Percentiles rank a stretch among this genome's conserved stretches.
phyloP scores from a whole-genome alignment of 1,284 basidiomycete genomes.

The Phaffia rhodozyma region DNA sequence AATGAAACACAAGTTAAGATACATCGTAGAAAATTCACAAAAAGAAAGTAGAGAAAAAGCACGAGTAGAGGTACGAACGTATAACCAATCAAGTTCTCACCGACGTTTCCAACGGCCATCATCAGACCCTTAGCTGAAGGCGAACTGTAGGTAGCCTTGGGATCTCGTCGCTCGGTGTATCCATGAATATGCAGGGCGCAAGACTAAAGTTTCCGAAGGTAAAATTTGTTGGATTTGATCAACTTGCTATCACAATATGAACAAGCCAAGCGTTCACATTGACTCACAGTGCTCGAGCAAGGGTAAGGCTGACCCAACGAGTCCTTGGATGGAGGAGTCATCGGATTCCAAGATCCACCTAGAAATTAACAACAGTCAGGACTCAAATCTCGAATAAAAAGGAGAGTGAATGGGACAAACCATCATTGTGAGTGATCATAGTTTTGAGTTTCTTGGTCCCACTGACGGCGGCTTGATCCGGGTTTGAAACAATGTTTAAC shows the following conservation, averaged over 20 bases:
- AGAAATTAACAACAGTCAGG: neutral
- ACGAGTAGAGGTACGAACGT: conserved; percentile 24
- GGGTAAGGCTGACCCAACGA: conserved; percentile 62
- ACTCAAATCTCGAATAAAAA: neutral
- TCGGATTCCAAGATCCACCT: conserved; percentile 76
- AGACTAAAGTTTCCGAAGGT: conserved; percentile 39
- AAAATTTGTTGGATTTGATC: neutral
- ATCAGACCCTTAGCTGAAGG: conserved; percentile 85
- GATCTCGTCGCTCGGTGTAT: conserved; percentile 84
- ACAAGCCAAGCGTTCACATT: neutral
- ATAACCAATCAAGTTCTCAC: conserved; percentile 68
- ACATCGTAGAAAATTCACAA: neutral
- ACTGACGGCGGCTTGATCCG: conserved; percentile 58
- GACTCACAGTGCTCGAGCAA: conserved; percentile 56
- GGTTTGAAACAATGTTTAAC: conserved; percentile 78
- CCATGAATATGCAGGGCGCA: conserved; percentile 88
- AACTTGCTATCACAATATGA: neutral
- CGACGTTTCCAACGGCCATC: conserved; percentile 96
- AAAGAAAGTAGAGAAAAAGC: no score
- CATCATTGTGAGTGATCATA: conserved; percentile 93
- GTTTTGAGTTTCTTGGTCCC: conserved; percentile 68
- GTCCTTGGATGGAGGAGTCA: conserved; percentile 64
- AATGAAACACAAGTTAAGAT: neutral
- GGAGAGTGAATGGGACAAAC: conserved; percentile 31
- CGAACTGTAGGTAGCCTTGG: conserved; percentile 80